Evolutionary conservation across 495 filamentous ascomycete genomes (phyloP).

Genomic region (Penicillium ochrochloron): DNA sequence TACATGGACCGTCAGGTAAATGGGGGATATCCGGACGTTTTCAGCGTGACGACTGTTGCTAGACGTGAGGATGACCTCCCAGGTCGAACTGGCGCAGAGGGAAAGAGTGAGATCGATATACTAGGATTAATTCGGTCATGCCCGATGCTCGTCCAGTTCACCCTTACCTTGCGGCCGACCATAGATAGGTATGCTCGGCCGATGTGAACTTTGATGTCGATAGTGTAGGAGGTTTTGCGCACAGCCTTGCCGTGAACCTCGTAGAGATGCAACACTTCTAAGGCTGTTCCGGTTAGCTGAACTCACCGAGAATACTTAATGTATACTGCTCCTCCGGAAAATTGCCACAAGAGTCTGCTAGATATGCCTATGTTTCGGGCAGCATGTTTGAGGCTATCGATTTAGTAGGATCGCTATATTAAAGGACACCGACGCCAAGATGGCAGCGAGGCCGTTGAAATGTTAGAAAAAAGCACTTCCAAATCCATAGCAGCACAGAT

Average conservation of each 20-base stretch:
- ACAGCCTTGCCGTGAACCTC: not conserved
- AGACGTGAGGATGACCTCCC: not conserved
- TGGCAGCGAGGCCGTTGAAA: no score
- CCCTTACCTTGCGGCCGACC: not conserved
- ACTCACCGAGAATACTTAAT: no score
- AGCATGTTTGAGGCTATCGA: no score
- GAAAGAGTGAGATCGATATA: conserved; percentile 1
- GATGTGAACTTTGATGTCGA: not conserved
- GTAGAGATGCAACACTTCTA: not conserved
- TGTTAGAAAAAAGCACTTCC: no score
- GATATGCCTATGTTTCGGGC: no score
- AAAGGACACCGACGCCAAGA: no score
- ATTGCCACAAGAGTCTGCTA: no score
- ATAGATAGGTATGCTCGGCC: not conserved
- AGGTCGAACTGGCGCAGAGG: not conserved
- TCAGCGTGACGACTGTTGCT: not conserved
- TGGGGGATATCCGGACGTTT: not conserved
- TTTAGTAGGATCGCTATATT: no score
- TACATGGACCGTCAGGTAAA: not conserved
- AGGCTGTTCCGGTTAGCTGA: conserved; percentile 1
- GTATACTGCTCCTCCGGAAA: no score
- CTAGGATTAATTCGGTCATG: not conserved
- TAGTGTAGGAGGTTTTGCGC: not conserved
- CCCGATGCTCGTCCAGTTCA: not conserved
- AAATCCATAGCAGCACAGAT: no score